Evolutionary conservation across 441 rosid species (phyloP).

Genomic region (Pelargonium fulgidum): DNA sequence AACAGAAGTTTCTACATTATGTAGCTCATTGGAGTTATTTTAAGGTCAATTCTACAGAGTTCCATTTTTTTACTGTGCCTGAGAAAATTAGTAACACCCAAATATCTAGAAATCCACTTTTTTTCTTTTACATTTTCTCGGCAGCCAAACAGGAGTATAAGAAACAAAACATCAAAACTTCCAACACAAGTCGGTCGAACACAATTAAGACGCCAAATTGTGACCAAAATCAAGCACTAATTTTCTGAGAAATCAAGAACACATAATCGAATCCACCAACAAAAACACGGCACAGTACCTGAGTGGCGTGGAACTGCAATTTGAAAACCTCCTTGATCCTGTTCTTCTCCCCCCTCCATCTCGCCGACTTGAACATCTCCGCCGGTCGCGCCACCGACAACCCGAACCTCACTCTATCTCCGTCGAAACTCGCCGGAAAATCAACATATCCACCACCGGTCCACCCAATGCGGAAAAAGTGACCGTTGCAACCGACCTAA

Average conservation of each 20-base stretch:
- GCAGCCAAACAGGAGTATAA: not conserved
- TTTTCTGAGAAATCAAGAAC: not conserved
- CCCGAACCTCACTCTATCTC: slow-evolving; percentile 22
- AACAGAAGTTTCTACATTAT: not conserved
- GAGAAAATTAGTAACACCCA: slow-evolving; percentile 1
- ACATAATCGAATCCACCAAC: not conserved
- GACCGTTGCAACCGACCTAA: not conserved
- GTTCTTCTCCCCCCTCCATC: slow-evolving; percentile 76
- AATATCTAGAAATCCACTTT: not conserved
- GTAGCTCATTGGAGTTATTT: not conserved
- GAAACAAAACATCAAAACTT: not conserved
- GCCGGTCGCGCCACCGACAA: slow-evolving; percentile 19
- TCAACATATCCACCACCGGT: slow-evolving; percentile 9
- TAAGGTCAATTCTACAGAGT: not conserved
- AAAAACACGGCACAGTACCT: slow-evolving; percentile 29
- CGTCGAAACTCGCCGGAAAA: slow-evolving; percentile 22
- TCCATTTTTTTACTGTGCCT: not conserved
- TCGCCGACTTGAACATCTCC: slow-evolving; percentile 67
- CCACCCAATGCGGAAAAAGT: not conserved
- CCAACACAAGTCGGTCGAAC: not conserved
- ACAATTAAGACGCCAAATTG: not conserved
- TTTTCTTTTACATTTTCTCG: no score
- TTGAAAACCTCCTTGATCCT: slow-evolving; percentile 67
- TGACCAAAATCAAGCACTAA: not conserved
- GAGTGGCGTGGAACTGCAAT: slow-evolving; percentile 74